Evolutionary conservation across 257 asterid species (phyloP), one percentile per base, ranked within the genome.

Genomic region (Forsythia viridissima): DNA sequence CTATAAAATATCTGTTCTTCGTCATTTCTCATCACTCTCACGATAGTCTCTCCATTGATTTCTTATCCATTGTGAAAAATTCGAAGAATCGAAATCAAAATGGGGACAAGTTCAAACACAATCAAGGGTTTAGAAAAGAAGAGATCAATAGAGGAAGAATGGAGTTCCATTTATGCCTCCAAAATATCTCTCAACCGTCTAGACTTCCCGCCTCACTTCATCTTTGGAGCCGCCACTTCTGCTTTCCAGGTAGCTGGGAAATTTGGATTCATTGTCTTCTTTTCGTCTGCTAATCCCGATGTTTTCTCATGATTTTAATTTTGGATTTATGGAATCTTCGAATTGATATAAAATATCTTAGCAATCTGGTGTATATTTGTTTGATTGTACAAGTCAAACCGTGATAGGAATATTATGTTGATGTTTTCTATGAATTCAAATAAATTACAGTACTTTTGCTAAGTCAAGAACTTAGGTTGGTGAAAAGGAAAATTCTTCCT

Each of bases 201-300:
- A 44, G 84, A 85, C 40, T 88, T 88, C 76, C 89, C 89, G 57
- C 66, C 83, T 39, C 38, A 78, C 71, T 86, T 86, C 83, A 24
- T 81, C 36, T 88, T 88, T 66, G 92, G 92, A 76, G 89, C 76
- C 43, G 92, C 92, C 78, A 88, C 92, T 79, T 85, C 90, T 40
- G 90, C 92, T 78, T 88, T 72, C 63, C 92, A 86, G 92, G 89
- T 88, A 41, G 3, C 44, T 41, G 44, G 44, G 5, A 8, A 41
- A 8, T 41, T 41, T 3, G 5, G 44, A 41, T 0, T 41, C 44
- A 41, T 41, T 41, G 44, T 4, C 8, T 2, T 41, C 44, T 41
- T 41, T 41, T 41, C 44, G 8, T 41, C 44, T 41, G 44, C 44
- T 41, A 4, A 41, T 52, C 16, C 39, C 18, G n/a, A 69, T 65